Evolutionary conservation across 768 basidiomycete species (phyloP).

Genomic region (Lactifluus volemus): DNA sequence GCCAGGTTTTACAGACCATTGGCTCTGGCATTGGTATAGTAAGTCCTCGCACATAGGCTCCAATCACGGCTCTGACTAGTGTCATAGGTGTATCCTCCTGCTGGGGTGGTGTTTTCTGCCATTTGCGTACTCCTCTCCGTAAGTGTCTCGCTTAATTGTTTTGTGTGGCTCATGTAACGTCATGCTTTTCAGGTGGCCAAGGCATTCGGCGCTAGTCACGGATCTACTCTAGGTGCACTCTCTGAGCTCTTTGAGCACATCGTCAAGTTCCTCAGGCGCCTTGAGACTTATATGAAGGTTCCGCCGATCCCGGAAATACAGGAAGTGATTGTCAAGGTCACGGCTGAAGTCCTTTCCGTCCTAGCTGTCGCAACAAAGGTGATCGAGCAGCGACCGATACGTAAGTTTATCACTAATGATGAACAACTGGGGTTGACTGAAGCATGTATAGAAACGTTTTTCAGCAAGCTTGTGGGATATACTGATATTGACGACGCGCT

Average conservation of each 20-base stretch:
- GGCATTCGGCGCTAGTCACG: background rate
- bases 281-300: background rate
- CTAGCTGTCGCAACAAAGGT: background rate
- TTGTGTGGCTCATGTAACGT: background rate
- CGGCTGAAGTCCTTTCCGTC: background rate
- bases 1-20: background rate
- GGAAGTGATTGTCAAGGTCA: background rate
- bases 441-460: background rate
- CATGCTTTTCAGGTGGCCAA: background rate
- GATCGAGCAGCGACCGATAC: background rate
- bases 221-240: background rate
- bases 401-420: background rate
- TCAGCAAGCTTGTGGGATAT: background rate
- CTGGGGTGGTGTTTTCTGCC: background rate
- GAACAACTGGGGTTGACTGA: background rate
- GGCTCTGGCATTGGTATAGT: background rate
- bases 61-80: background rate
- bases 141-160: background rate
- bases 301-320: background rate
- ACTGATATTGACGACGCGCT: background rate
- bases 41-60: background rate
- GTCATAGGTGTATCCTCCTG: background rate
- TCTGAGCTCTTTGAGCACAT: background rate
- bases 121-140: background rate
- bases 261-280: background rate